These are phyloP conservation scores for Daldinia bambusicola DNA, from an alignment of 495 filamentous ascomycete species.

Conservation along the genomic window DNA sequence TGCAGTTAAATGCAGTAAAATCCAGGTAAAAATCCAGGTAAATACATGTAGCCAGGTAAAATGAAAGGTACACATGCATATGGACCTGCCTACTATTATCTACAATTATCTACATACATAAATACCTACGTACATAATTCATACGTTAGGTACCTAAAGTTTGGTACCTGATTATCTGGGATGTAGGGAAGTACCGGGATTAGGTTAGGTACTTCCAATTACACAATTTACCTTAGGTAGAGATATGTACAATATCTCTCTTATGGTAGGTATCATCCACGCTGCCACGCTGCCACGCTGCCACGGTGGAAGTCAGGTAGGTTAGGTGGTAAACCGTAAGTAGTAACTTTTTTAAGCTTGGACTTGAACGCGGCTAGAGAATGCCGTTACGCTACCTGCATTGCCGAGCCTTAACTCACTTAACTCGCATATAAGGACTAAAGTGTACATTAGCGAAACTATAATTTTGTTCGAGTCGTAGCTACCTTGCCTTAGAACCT, in stretches of 20 bases:
- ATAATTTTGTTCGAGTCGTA: constrained; percentile 31
- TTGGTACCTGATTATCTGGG: too few relatives aligned
- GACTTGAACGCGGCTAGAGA: constrained; percentile 33
- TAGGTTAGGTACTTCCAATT: too few relatives aligned
- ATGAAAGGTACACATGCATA: background rate
- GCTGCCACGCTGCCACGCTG: too few relatives aligned
- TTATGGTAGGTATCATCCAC: background rate
- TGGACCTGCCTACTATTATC: too few relatives aligned
- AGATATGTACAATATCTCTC: background rate
- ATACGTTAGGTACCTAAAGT: too few relatives aligned
- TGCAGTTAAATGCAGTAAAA: background rate
- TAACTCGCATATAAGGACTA: constrained; percentile 18
- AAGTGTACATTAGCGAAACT: constrained; percentile 31
- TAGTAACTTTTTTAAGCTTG: background rate
- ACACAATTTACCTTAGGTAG: too few relatives aligned
- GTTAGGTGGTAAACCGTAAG: too few relatives aligned
- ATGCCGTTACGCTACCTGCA: constrained; percentile 43
- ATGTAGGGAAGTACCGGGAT: too few relatives aligned
- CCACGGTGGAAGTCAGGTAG: too few relatives aligned
- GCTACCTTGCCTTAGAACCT: constrained; percentile 15
- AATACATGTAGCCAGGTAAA: background rate
- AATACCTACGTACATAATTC: too few relatives aligned
- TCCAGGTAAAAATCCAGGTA: too few relatives aligned
- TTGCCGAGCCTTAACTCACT: constrained; percentile 30
- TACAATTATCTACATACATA: background rate